A percentile compares a stretch with the other conserved stretches of the same genome.
Evolutionary conservation across 1,284 basidiomycete genomes (phyloP).

Genomic region (Irpex rosettiformis): DNA sequence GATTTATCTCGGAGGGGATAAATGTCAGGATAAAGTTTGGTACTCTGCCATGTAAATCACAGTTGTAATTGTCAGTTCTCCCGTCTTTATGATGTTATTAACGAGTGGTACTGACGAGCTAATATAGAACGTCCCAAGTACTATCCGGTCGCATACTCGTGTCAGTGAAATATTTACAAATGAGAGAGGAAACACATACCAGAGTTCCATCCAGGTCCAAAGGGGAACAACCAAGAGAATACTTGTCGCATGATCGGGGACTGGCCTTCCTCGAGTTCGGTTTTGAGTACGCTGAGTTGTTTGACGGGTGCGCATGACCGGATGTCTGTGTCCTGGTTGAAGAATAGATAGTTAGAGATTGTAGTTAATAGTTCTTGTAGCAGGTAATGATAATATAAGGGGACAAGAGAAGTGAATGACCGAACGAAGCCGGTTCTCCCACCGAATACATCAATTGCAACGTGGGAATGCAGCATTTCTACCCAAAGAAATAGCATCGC

Average conservation of each 20-base stretch:
- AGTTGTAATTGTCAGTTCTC: neutral
- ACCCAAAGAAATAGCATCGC: neutral
- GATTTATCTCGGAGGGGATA: conserved; percentile 82
- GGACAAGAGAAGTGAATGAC: neutral
- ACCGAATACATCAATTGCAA: too few relatives aligned
- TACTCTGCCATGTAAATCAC: conserved; percentile 61
- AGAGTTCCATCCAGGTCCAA: conserved; percentile 84
- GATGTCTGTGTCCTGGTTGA: conserved; percentile 33
- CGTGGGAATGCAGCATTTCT: too few relatives aligned
- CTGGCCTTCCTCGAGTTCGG: conserved; percentile 53
- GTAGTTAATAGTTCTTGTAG: neutral
- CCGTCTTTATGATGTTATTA: neutral
- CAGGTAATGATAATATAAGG: neutral
- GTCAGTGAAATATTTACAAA: neutral
- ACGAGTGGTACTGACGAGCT: conserved; percentile 71
- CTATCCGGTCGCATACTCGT: conserved; percentile 26
- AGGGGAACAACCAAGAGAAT: conserved; percentile 80
- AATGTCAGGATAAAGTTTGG: conserved; percentile 91
- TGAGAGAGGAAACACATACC: conserved; percentile 33
- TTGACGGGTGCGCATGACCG: conserved; percentile 44
- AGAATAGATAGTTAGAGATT: neutral
- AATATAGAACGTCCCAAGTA: conserved; percentile 90
- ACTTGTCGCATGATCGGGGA: conserved; percentile 74
- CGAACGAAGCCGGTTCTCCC: too few relatives aligned
- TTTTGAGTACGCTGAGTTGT: conserved; percentile 56